Base-by-base conservation (phyloP, 371 early-diverging fungal species). In the Vittaforma corneae region DNA sequence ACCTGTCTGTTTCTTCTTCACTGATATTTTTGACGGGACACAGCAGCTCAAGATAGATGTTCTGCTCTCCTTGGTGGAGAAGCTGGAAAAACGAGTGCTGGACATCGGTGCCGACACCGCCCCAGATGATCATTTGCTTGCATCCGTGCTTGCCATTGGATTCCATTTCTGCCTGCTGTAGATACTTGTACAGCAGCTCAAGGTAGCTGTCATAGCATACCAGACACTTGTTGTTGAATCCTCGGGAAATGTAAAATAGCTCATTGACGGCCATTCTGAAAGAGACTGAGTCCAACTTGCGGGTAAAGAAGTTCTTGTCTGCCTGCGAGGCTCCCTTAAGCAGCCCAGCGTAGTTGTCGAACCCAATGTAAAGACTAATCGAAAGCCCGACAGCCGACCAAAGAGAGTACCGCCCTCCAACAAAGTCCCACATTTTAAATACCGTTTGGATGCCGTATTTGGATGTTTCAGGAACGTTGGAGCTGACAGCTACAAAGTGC, bases 341-440 rank as follows among this genome's bases (percentile, higher is more conserved):
- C 45, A 97, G 83, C 55, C 86, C 81, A 60, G 86, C 81, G 81
- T 94, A 97, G 84, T 92, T 89, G 62, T 91, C 88, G 70, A 83
- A 91, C 50, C 97, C 96, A 70, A 97, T 83, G 79, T 85, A 87
- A 64, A 93, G 85, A 37, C 86, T 86, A 73, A 95, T 93, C 18
- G 91, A 89, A 55, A 97, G 84, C 45, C 96, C 94, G 67, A 93
- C 93, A 46, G 94, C 92, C 37, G 92, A 92, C 97, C 97, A 97
- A 40, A 95, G 85, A 50, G 93, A 93, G 83, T 93, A 97, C 62
- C 97, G 87, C 44, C 97, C 97, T 73, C 97, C 95, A 59, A 96
- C 94, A 90, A 91, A 96, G 81, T 97, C 97, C 94, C 94, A 94
- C 85, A 97, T 94, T 78, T 87, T 86, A 85, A 97, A 93, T 88